Base-by-base conservation (phyloP, 2,329 filamentous ascomycete genomes). In the Emmonsia crescens region DNA sequence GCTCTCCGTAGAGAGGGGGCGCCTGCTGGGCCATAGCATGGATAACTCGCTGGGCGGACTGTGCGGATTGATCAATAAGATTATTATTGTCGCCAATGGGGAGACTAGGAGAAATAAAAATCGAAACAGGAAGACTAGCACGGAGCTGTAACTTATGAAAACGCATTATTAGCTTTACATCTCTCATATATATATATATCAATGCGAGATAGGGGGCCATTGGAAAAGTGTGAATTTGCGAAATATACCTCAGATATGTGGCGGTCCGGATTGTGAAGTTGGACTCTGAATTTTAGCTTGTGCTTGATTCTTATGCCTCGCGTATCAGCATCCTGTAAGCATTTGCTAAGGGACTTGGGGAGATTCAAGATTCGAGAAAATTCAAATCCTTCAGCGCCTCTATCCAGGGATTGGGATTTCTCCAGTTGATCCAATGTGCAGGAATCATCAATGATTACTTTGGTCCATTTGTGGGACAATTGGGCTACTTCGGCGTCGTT, bases 41-140 rank as follows among this genome's bases (percentile, higher is more conserved):
- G 52, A 82, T 78, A 10, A 77, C 77, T 40, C 76, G 73, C 63
- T 78, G 72, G 67, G 80, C 75, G 63, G 78, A 72, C 71, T 79
- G 68, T 19, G 82, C 80, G n/a, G 78, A 78, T 69, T 85, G 82
- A 60, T 82, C 80, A 60, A 89, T 79, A 1, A 97, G 82, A 68
- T 89, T 87, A 68, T 96, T 94, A 63, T 93, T 84, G 59, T 96
- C 91, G 69, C 94, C 90, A 44, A 96, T 84, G 0, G 91, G 88
- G 69, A 96, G 85, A 70, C 94, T 94, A 0, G 94, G 93, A 5
- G 94, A 99, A 67, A 97, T 96, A 76, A 96, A 96, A 46, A 99
- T 87, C 60, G 91, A 91, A 19, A 97, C 84, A 1, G 94, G 92
- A 38, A 97, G 84, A 49, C 91, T 94, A 55, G 93, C 93, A 59